Evolutionary conservation across 2,329 filamentous ascomycete species (phyloP), one percentile per base, ranked within the genome.

Genomic region (Fusarium clavum): DNA sequence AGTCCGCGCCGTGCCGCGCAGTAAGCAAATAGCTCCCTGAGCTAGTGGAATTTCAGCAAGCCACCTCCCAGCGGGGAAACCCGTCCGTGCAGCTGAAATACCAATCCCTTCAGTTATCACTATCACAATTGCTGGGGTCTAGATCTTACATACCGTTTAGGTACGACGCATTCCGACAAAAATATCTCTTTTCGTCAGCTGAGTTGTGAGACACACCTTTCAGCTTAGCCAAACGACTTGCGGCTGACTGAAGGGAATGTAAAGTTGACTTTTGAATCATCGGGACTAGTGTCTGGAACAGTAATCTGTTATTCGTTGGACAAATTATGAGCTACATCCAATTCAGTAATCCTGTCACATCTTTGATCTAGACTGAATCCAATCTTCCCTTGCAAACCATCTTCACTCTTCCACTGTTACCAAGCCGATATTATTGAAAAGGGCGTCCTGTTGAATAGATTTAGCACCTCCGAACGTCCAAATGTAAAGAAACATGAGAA

Each of bases 1-100:
- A 46, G 32, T 14, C 24, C 52, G 52, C 27, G 43, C 52, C 57
- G 49, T 60, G 49, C 57, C 57, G 49, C 49, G 3, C 6, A 30
- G 49, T 29, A 12, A 43, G 45, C 32, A 60, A 60, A 57, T 56
- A 47, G 49, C 40, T 5, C 13, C 4, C 5, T 11, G 25, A 47
- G 49, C 57, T 60, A 60, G 49, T 32, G 30, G 57, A 48, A 61
- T 61, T 57, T 48, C 57, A 61, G 57, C 34, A 48, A 43, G 57
- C 57, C 52, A 61, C 52, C 24, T 41, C 40, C n/a, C 45, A 38
- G 18, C 38, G 56, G 38, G 29, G 46, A 24, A 57, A 46, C n/a
- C 4, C 45, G 25, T 47, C 20, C 20, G 20, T 22, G 49, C 24
- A 55, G 57, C 57, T 56, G 30, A 38, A 56, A 45, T 52, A 45